Evolutionary conservation across 805 yeast genomes (phyloP), one percentile per base, ranked within the genome.

Genomic region (Spathaspora passalidarum): DNA sequence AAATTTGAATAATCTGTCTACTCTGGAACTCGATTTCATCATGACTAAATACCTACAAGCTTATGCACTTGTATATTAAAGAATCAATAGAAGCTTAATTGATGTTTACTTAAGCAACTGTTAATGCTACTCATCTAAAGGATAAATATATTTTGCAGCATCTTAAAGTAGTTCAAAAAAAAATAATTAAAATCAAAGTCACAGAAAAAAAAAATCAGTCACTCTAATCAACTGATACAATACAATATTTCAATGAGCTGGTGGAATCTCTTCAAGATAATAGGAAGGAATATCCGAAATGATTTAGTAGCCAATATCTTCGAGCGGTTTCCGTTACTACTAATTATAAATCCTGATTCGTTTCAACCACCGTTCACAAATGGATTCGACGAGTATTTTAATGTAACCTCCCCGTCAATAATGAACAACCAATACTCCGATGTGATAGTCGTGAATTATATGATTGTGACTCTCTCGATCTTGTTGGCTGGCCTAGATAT

Each of bases 291-390:
- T 49, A 42, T 49, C 16, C n/a, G 40, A 23, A 25, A 46, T 44
- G 54, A 50, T 36, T 20, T 49, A 2, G n/a, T 32, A 2, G 13
- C 32, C 2, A 47, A 47, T 35, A 17, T 53, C 9, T 23, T 49
- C 18, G 17, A 40, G 5, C 37, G 32, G 5, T 54, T 54, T 17
- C 57, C 61, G 2, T 25, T 59, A 8, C n/a, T 52, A 6, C 42
- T 59, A 16, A 47, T 59, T 4, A 32, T 55, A 3, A 47, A 53
- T 40, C 65, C 65, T 9, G 61, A 58, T 16, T 45, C 49, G 13
- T 60, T 50, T 41, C 56, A 52, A 25, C 66, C 63, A n/a, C 68
- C 68, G 7, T 62, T 62, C 45, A 48, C 55, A 13, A 47, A 43
- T 38, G 52, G 53, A 7, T 50, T 56, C 19, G 53, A 56, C 18